Conservation (phyloP, 2,329 filamentous ascomycete genomes). For the Aspergillus intermedius region DNA sequence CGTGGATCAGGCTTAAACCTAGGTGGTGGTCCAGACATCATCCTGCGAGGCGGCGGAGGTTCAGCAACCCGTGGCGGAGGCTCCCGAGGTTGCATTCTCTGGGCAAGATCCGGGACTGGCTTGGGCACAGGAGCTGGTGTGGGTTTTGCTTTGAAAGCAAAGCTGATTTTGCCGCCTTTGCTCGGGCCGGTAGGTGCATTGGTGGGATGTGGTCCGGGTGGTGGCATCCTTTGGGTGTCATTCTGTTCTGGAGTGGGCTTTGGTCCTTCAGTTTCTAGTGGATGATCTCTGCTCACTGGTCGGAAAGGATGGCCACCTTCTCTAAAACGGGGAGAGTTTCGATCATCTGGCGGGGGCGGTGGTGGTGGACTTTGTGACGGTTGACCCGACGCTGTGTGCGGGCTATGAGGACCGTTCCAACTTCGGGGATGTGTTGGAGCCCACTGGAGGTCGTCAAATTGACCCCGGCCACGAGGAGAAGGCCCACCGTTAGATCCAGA, state of each 20-base stretch:
- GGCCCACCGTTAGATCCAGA: slow-evolving; percentile 35
- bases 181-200: slow-evolving; percentile 46
- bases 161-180: slow-evolving; percentile 71
- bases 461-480: slow-evolving; percentile 49
- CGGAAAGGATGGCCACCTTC: slow-evolving; percentile 57
- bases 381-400: slow-evolving; percentile 32
- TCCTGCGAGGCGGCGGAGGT: slow-evolving; percentile 30
- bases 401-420: slow-evolving; percentile 41
- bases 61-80: slow-evolving; percentile 29
- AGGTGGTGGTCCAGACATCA: slow-evolving; percentile 30
- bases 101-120: slow-evolving; percentile 44
- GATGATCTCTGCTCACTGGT: slow-evolving; percentile 55
- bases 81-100: slow-evolving; percentile 40
- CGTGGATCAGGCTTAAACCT: slow-evolving; percentile 36
- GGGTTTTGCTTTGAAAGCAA: slow-evolving; percentile 80
- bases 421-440: slow-evolving; percentile 52
- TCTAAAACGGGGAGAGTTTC: slow-evolving; percentile 33
- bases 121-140: slow-evolving; percentile 49
- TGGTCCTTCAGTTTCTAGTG: slow-evolving; percentile 56
- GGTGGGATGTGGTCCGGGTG: slow-evolving; percentile 49
- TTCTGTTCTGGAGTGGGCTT: slow-evolving; percentile 37
- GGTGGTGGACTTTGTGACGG: slow-evolving; percentile 27
- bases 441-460: slow-evolving; percentile 68
- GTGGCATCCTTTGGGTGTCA: slow-evolving; percentile 48
- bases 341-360: slow-evolving; percentile 28